Evolutionary conservation across 495 filamentous ascomycete genomes (phyloP), one percentile per base, ranked within the genome.

Genomic region (Articulospora tetracladia): DNA sequence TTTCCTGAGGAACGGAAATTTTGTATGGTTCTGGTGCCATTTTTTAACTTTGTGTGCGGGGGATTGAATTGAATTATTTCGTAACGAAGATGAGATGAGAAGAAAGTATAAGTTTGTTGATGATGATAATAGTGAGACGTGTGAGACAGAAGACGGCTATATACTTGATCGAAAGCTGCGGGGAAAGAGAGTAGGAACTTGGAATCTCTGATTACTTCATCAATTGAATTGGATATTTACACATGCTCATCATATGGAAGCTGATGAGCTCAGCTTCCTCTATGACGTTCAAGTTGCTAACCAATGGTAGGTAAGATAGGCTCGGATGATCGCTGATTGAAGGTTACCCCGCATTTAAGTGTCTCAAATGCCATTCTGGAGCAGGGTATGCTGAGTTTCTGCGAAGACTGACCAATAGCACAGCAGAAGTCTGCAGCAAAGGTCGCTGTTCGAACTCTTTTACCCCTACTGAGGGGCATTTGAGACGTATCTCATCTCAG

Each of bases 1-100:
- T 59, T n/a, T 62, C 50, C 32, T 79, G 73, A 1, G 77, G 64
- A 15, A 82, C 65, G 50, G 68, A 69, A 32, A 81, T 80, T 15
- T 69, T 66, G 60, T 71, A 82, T 0, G 71, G 66, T 63, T 66
- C 63, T n/a, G 69, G 59, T 49, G 71, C 53, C 65, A 59, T 60
- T 48, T 22, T 32, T 3, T 53, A 53, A n/a, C n/a, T n/a, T 34
- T 34, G 30, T 34, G 30, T 7, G 17, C n/a, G 39, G 39, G 15
- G n/a, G 17, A 8, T 15, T 15, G 17, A 17, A 44, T 44, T 44
- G 11, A 44, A 44, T 34, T 34, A 34, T 34, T n/a, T n/a, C n/a
- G 30, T 6, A 34, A 34, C 15, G 30, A 34, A 15, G 30, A 34
- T 34, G 30, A 32, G 30, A 32, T 32, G 30, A 6, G 6, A 32